Conservation (phyloP, 169 alveolate species). For the Babesia divergens region DNA sequence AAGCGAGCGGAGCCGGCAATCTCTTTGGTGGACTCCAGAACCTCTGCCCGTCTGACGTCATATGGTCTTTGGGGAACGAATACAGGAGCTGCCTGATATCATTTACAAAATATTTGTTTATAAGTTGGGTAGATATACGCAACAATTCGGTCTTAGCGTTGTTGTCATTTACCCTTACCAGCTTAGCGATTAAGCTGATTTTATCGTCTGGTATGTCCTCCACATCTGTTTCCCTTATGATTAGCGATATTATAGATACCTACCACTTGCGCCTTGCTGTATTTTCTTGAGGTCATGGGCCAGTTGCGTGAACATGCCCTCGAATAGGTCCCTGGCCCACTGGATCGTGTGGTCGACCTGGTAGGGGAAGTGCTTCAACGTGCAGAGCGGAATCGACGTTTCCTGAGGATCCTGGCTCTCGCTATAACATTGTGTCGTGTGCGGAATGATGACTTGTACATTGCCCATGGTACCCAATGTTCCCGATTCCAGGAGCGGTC, state of each 20-base stretch:
- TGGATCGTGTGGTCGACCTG: conserved; percentile 97
- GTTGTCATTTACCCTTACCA: conserved; percentile 52
- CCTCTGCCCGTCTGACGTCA: conserved; percentile 89
- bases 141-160: conserved; percentile 77
- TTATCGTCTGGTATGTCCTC: conserved; percentile 66
- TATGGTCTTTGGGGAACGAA: conserved; percentile 94
- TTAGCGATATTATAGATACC: conserved; percentile 69
- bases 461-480: conserved; percentile 98
- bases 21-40: conserved; percentile 99
- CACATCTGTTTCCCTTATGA: conserved; percentile 47
- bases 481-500: conserved; percentile 98
- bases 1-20: conserved; percentile 90
- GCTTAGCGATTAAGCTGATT: conserved; percentile 47
- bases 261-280: conserved; percentile 78
- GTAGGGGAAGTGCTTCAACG: conserved; percentile 95
- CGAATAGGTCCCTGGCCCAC: conserved; percentile 98
- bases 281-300: conserved; percentile 90
- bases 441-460: conserved; percentile 93
- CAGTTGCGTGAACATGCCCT: conserved; percentile 86
- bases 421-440: conserved; percentile 94
- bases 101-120: conserved; percentile 84
- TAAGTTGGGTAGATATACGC: conserved; percentile 80
- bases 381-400: conserved; percentile 94
- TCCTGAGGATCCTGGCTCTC: conserved; percentile 98
- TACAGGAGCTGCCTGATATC: conserved; percentile 89